phyloP scores from a whole-genome alignment of 208 protist species.

The Acanthamoeba castellanii region DNA sequence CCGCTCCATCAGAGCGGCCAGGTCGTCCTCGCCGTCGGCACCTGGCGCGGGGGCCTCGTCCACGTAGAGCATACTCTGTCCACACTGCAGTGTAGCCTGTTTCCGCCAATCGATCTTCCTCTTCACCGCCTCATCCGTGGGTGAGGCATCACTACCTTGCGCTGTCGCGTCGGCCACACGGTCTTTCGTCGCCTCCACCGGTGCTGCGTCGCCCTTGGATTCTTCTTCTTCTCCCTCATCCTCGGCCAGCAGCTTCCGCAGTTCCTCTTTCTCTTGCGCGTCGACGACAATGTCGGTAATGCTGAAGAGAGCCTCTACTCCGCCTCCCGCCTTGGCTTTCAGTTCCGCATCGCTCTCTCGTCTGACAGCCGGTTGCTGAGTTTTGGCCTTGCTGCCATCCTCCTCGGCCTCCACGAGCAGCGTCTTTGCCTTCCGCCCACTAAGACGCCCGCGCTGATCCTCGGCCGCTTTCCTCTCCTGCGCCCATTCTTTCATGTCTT shows the following conservation, averaged over 20 bases:
- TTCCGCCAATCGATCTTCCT: conserved; percentile 53
- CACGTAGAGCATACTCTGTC: conserved; percentile 17
- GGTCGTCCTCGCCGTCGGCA: neutral
- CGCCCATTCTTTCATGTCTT: neutral
- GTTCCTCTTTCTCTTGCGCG: neutral
- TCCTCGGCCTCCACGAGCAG: conserved; percentile 19
- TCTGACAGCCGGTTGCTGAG: neutral
- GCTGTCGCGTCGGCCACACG: too few species aligned
- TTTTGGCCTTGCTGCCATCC: too few species aligned
- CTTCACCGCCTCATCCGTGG: neutral
- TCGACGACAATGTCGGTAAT: conserved; percentile 17
- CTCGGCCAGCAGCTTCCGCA: conserved; percentile 20
- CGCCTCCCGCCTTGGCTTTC: neutral
- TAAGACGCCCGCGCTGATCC: neutral
- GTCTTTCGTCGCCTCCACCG: neutral
- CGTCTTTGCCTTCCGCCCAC: neutral
- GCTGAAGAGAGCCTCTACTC: neutral
- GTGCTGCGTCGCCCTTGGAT: neutral
- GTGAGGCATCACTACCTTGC: too few species aligned
- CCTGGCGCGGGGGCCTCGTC: neutral
- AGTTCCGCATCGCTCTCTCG: neutral
- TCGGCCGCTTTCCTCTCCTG: neutral
- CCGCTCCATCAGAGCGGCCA: neutral
- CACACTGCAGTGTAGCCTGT: conserved; percentile 43
- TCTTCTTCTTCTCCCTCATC: neutral